Conservation (phyloP, 768 basidiomycete genomes). For the Leccinum aurantiacum region DNA sequence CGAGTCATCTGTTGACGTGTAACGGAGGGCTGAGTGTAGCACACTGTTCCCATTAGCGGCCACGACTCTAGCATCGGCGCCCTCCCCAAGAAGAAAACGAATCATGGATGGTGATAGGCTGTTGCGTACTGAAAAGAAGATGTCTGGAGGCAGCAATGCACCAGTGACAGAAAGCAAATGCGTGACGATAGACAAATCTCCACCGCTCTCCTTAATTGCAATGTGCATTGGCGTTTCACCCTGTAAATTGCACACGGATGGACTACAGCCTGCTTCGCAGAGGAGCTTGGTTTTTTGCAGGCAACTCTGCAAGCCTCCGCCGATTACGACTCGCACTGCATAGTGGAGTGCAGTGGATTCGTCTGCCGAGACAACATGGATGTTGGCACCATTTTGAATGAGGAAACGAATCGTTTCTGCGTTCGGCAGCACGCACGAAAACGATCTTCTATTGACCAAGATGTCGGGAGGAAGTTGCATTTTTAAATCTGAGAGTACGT, state of each 20-base stretch:
- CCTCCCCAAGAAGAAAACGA: neutral
- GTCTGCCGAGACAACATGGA: neutral
- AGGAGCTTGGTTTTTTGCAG: neutral
- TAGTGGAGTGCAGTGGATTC: neutral
- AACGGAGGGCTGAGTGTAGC: too few relatives aligned
- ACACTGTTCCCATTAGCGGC: too few relatives aligned
- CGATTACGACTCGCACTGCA: fast-evolving
- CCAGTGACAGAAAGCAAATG: neutral
- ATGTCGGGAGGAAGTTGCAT: neutral
- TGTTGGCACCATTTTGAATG: neutral
- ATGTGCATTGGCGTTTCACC: neutral
- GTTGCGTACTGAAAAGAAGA: neutral
- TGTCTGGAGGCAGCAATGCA: neutral
- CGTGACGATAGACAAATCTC: neutral
- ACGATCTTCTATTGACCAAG: neutral
- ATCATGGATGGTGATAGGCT: neutral
- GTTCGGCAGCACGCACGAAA: fast-evolving
- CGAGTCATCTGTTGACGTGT: neutral
- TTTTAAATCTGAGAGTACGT: neutral
- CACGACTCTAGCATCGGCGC: neutral
- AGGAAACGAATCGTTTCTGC: neutral
- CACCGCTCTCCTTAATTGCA: neutral
- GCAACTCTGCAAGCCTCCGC: neutral
- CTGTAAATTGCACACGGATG: neutral
- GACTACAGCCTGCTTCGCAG: neutral